Conservation (phyloP, 208 protist species). For the Wallacemonas collosoma region DNA sequence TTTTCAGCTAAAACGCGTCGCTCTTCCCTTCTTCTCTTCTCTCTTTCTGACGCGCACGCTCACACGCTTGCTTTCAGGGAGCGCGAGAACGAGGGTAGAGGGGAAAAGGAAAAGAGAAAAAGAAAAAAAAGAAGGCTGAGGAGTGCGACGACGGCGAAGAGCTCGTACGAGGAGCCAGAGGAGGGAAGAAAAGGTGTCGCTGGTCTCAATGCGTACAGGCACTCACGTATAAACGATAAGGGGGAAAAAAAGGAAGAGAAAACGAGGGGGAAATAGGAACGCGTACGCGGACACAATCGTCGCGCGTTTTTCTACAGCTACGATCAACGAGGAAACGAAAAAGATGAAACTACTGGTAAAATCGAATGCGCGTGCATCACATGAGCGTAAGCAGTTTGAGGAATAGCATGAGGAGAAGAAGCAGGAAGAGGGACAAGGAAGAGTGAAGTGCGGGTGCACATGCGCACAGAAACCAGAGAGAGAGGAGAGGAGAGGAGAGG, state of each 20-base stretch:
- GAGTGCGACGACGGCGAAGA: too few relatives aligned
- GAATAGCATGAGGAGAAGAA: not conserved
- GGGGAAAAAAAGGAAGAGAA: conserved; percentile 1
- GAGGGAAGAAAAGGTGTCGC: not conserved
- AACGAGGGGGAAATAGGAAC: conserved; percentile 10
- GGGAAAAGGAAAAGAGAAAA: not conserved
- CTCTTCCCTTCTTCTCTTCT: not conserved
- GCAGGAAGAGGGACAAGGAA: not conserved
- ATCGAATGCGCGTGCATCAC: not conserved
- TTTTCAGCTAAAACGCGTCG: not conserved
- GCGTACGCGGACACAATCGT: conserved; percentile 10
- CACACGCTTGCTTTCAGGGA: not conserved
- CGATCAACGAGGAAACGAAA: conserved; percentile 20
- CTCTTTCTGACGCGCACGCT: not conserved
- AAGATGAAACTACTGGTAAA: conserved; percentile 1
- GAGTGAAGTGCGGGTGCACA: not conserved
- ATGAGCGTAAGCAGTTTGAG: not conserved
- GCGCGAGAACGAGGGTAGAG: not conserved
- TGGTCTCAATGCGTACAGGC: not conserved
- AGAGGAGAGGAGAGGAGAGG: not conserved
- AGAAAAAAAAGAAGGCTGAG: conserved; percentile 14
- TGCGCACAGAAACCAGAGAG: not conserved
- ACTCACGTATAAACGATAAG: conserved; percentile 9
- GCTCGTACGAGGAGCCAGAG: not conserved
- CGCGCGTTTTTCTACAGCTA: conserved; percentile 13